These are phyloP conservation scores for Pyrenophora teres DNA, from an alignment of 2,329 filamentous ascomycete genomes.

Conservation along the genomic window DNA sequence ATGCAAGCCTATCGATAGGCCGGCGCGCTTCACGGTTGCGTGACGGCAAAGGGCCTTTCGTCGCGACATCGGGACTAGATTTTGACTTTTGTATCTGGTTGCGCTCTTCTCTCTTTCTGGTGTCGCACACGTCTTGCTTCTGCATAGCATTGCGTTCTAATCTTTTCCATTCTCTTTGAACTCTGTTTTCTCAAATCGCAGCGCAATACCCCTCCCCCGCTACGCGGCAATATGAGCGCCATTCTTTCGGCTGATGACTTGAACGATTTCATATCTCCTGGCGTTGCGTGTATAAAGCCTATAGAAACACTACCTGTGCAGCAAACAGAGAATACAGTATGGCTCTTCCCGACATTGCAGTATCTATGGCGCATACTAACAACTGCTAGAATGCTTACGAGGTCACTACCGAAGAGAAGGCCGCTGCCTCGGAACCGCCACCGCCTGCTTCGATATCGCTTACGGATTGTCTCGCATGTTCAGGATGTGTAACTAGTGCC, in stretches of 20 bases:
- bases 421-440: conserved; percentile 59
- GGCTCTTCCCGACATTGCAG: conserved; percentile 12
- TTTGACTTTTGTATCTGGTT: conserved; percentile 14
- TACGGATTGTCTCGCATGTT: conserved; percentile 96
- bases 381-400: conserved; percentile 67
- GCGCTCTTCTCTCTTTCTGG: conserved; percentile 6
- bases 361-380: conserved; percentile 34
- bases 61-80: conserved; percentile 24
- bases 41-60: conserved; percentile 27
- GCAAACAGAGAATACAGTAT: conserved; percentile 54
- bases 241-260: conserved; percentile 96
- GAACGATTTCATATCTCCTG: conserved; percentile 98
- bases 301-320: conserved; percentile 81
- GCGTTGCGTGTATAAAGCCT: conserved; percentile 97
- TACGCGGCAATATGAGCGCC: conserved; percentile 73
- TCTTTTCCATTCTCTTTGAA: background rate
- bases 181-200: background rate
- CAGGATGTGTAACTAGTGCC: conserved; percentile 94
- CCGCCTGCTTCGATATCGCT: conserved; percentile 89
- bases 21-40: conserved; percentile 22
- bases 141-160: conserved; percentile 1
- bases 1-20: conserved; percentile 41
- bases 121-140: background rate
- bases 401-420: conserved; percentile 89
- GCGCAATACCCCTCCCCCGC: conserved; percentile 17